These are phyloP conservation scores for Hirschfeldia incana DNA, from an alignment of 345 rosid species.

Conservation along the genomic window DNA sequence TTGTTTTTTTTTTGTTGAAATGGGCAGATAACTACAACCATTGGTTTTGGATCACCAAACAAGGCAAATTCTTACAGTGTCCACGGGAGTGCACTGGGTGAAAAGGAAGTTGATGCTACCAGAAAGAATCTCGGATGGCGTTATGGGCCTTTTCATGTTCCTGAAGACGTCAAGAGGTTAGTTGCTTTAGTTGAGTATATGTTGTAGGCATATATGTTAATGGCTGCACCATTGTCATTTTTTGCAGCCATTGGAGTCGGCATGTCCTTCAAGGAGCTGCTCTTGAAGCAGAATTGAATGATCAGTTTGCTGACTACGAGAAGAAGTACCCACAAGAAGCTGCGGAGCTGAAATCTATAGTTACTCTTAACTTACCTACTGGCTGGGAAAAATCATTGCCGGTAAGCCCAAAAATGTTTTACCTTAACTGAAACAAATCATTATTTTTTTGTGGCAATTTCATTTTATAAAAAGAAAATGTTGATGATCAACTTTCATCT, in stretches of 20 bases:
- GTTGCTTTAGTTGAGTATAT: conserved; percentile 3
- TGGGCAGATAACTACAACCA: conserved; percentile 44
- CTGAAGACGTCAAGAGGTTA: conserved; percentile 86
- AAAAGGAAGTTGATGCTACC: conserved; percentile 25
- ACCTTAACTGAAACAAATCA: no score
- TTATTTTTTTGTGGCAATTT: no score
- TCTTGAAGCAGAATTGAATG: conserved; percentile 85
- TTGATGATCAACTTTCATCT: no score
- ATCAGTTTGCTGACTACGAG: conserved; percentile 79
- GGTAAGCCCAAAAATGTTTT: conserved; percentile 42
- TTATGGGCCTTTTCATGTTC: conserved; percentile 89
- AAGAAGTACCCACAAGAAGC: conserved; percentile 89
- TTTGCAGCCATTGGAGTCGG: conserved; percentile 91
- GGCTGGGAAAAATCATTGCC: conserved; percentile 96
- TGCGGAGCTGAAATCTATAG: conserved; percentile 76
- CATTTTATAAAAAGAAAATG: no score
- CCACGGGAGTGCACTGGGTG: no score
- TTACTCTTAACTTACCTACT: conserved; percentile 72
- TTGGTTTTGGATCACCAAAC: conserved; percentile 73
- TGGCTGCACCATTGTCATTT: background rate
- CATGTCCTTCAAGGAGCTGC: conserved; percentile 66
- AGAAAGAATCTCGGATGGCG: conserved; percentile 97
- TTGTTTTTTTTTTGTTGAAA: background rate
- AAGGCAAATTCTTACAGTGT: no score
- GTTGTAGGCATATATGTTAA: background rate